Conservation (phyloP, 2,329 filamentous ascomycete genomes). For the Aspergillus sp. region DNA sequence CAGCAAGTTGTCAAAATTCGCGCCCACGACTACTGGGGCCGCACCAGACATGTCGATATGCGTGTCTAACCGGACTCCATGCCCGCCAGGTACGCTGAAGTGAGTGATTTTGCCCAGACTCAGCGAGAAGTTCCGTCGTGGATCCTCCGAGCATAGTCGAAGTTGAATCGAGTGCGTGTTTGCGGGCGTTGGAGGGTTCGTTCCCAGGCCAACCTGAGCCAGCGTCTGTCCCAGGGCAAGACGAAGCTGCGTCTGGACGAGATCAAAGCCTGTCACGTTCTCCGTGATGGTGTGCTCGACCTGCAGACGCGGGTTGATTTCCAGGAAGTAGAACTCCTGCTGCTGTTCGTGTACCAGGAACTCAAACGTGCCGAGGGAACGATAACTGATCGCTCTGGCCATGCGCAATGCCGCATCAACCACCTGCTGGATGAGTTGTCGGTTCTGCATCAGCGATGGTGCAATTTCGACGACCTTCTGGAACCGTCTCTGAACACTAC, state of each 20-base stretch:
- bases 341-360: slow-evolving; percentile 56
- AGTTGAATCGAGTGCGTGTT: slow-evolving; percentile 51
- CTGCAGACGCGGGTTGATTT: slow-evolving; percentile 61
- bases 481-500: slow-evolving; percentile 59
- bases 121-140: slow-evolving; percentile 53
- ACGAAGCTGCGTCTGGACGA: slow-evolving; percentile 56
- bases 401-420: slow-evolving; percentile 53
- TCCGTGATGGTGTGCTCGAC: slow-evolving; percentile 65
- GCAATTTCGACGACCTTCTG: slow-evolving; percentile 63
- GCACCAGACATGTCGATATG: slow-evolving; percentile 47
- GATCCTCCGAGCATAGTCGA: slow-evolving; percentile 58
- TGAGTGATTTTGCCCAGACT: slow-evolving; percentile 60
- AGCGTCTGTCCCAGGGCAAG: slow-evolving; percentile 53
- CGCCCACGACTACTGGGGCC: slow-evolving; percentile 44
- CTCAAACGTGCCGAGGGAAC: slow-evolving; percentile 63
- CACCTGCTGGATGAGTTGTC: slow-evolving; percentile 48
- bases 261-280: slow-evolving; percentile 52
- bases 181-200: slow-evolving; percentile 6
- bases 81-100: slow-evolving; percentile 56
- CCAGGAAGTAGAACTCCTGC: slow-evolving; percentile 57
- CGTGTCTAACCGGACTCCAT: slow-evolving; percentile 59
- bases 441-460: slow-evolving; percentile 50
- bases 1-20: slow-evolving; percentile 60
- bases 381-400: slow-evolving; percentile 50
- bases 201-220: slow-evolving; percentile 33